Percentiles rank a stretch among this genome's conserved stretches.
Conservation (phyloP, 2,329 filamentous ascomycete species). For the Beauveria caledonica region DNA sequence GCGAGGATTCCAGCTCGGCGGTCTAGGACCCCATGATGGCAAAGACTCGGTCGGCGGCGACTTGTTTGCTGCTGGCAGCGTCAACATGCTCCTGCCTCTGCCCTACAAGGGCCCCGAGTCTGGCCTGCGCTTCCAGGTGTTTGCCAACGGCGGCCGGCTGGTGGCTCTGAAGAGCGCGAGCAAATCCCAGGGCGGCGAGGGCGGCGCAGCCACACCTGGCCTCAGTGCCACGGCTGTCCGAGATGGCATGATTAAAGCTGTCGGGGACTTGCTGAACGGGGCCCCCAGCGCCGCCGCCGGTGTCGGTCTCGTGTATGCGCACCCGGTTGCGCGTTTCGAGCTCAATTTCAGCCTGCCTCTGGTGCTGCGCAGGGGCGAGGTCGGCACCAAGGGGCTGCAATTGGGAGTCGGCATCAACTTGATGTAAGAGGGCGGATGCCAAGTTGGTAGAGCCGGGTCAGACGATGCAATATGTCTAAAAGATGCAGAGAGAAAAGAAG, state of each 20-base stretch:
- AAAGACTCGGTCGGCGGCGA: slow-evolving; percentile 84
- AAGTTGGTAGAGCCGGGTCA: not conserved
- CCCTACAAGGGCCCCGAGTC: slow-evolving; percentile 75
- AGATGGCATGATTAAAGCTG: slow-evolving; percentile 48
- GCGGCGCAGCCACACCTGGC: slow-evolving; percentile 17
- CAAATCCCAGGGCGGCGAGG: slow-evolving; percentile 33
- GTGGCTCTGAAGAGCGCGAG: slow-evolving; percentile 61
- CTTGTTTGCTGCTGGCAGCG: slow-evolving; percentile 80
- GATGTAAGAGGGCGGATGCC: slow-evolving; percentile 46
- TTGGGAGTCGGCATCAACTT: slow-evolving; percentile 97
- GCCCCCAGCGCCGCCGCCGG: slow-evolving; percentile 81
- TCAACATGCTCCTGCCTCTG: slow-evolving; percentile 77
- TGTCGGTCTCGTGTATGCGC: slow-evolving; percentile 86
- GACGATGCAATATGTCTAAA: not conserved
- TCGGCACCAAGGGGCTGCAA: slow-evolving; percentile 82
- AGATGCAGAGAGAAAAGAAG: not conserved
- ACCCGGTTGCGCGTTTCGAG: slow-evolving; percentile 88
- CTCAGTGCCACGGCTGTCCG: slow-evolving; percentile 38
- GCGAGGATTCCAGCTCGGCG: slow-evolving; percentile 83
- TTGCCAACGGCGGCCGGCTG: slow-evolving; percentile 82
- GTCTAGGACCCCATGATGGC: slow-evolving; percentile 82
- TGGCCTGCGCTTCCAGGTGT: slow-evolving; percentile 79
- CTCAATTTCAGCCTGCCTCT: slow-evolving; percentile 90
- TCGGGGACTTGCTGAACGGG: slow-evolving; percentile 64
- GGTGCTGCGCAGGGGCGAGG: slow-evolving; percentile 72